phyloP scores from a whole-genome alignment of 208 protist species.

The Leishmania tropica region DNA sequence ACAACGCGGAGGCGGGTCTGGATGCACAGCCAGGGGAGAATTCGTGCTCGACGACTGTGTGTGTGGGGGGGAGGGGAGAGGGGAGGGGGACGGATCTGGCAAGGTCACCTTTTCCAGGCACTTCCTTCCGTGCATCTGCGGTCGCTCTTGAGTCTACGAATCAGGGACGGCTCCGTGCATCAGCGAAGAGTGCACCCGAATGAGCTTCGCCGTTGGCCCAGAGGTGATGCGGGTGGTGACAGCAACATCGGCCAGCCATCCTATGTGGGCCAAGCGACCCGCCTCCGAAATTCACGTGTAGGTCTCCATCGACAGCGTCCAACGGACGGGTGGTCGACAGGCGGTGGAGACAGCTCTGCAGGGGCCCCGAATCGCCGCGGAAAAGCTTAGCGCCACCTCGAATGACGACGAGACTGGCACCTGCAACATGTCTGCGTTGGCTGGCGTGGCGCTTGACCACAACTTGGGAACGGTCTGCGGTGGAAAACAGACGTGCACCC shows the following conservation, averaged over 20 bases:
- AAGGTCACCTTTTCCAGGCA: slow-evolving; percentile 26
- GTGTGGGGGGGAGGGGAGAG: no score
- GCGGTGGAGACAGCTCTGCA: neutral
- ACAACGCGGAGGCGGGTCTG: slow-evolving; percentile 2
- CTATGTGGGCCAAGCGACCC: neutral
- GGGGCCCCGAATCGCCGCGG: neutral
- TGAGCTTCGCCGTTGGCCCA: slow-evolving; percentile 1
- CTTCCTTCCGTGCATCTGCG: neutral
- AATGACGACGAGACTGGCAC: neutral
- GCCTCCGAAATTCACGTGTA: neutral
- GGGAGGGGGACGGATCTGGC: slow-evolving; percentile 21
- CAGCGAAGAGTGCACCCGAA: slow-evolving; percentile 3
- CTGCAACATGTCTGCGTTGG: neutral
- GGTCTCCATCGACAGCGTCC: slow-evolving; percentile 4
- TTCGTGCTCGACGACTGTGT: slow-evolving; percentile 11
- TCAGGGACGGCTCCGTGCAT: neutral
- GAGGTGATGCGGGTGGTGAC: slow-evolving; percentile 2
- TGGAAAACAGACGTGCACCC: neutral
- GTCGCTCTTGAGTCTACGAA: slow-evolving; percentile 10
- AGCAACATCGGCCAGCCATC: neutral
- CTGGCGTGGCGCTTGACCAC: neutral
- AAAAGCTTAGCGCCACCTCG: neutral
- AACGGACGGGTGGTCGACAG: neutral
- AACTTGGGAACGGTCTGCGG: neutral
- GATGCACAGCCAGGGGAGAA: neutral